Percentiles rank a stretch among this genome's conserved stretches.
These are phyloP conservation scores for Arbutus unedo DNA, from an alignment of 148 eudicot genomes.

Conservation along the genomic window DNA sequence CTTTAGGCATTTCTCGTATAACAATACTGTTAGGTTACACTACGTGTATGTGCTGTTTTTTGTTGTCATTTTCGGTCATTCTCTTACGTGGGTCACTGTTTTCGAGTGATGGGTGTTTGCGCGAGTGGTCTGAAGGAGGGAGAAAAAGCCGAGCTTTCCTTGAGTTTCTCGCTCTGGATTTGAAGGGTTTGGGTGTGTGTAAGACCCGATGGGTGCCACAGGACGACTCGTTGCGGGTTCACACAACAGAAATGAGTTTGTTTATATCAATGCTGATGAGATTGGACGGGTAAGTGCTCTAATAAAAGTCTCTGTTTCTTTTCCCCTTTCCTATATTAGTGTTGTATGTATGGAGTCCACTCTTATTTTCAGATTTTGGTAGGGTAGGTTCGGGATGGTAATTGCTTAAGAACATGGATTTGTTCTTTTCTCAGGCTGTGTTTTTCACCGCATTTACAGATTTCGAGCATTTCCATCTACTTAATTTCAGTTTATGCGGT, in stretches of 20 bases:
- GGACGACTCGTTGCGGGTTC: slow-evolving; percentile 72
- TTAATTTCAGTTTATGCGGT: neutral
- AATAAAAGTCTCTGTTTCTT: neutral
- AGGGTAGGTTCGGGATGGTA: neutral
- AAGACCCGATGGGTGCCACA: slow-evolving; percentile 42
- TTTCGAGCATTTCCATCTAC: neutral
- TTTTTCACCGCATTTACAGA: neutral
- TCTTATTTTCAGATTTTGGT: no score
- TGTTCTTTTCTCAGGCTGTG: neutral
- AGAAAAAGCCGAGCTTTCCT: slow-evolving; percentile 4
- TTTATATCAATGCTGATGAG: slow-evolving; percentile 70
- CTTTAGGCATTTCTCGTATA: neutral
- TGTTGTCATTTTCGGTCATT: slow-evolving; percentile 26
- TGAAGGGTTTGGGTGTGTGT: neutral
- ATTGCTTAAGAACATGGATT: neutral
- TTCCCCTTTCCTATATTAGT: slow-evolving; percentile 12
- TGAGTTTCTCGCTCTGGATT: slow-evolving; percentile 23
- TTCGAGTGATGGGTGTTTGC: slow-evolving; percentile 24
- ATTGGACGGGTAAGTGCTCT: slow-evolving; percentile 45
- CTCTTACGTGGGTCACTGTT: slow-evolving; percentile 32
- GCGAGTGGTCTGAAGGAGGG: neutral
- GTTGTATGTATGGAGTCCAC: neutral
- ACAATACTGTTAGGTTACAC: neutral
- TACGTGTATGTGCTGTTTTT: slow-evolving; percentile 19
- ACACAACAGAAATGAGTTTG: slow-evolving; percentile 68